phyloP scores from a whole-genome alignment of 192 early-diverging fungal species.

The Linnemannia zychae region DNA sequence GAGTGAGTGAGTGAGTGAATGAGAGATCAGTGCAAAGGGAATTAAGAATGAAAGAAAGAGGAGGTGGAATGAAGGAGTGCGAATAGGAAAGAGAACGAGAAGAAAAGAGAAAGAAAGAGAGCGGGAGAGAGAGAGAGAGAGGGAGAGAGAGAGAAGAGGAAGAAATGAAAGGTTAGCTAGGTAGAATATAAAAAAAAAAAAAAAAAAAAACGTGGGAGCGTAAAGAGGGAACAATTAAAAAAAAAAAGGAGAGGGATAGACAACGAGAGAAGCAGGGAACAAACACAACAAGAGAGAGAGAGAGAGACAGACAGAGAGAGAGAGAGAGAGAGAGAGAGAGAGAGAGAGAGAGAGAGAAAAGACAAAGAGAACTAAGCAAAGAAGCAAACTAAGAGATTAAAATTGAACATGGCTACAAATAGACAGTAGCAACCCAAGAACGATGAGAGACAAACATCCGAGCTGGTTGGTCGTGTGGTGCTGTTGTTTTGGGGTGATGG shows the following conservation, averaged over 20 bases:
- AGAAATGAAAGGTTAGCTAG: background rate
- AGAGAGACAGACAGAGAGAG: background rate
- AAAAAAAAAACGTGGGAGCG: no score
- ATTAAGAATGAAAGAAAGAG: background rate
- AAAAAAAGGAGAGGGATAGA: background rate
- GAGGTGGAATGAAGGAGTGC: background rate
- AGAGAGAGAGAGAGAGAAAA: background rate
- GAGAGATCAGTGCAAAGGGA: conserved; percentile 4
- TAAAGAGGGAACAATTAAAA: background rate
- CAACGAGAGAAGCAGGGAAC: background rate
- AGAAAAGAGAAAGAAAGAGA: background rate
- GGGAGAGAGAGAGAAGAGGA: background rate
- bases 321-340: background rate
- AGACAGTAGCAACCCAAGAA: no score
- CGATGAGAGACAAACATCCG: no score
- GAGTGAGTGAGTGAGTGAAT: background rate
- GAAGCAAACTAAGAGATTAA: background rate
- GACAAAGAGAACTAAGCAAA: background rate
- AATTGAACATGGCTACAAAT: background rate
- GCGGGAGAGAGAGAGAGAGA: background rate
- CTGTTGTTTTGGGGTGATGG: background rate
- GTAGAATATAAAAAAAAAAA: background rate
- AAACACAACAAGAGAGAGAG: no score
- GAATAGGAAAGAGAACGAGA: background rate
- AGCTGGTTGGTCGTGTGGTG: no score